These are phyloP conservation scores for Chloris gayana DNA, from an alignment of 176 grass and related monocot species.

Conservation along the genomic window DNA sequence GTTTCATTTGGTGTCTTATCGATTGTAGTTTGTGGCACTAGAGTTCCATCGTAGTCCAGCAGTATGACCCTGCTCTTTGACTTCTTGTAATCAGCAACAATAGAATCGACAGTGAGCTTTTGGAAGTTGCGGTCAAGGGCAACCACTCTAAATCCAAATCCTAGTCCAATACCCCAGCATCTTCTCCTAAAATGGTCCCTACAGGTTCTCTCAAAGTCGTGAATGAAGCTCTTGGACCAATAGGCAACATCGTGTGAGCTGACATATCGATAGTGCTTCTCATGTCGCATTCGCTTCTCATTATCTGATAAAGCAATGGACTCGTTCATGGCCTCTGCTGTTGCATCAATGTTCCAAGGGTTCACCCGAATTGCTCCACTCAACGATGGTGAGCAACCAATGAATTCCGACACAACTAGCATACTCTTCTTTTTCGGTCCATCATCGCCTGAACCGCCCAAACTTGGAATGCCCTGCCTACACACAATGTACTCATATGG, in stretches of 20 bases:
- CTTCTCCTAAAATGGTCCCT: slow-evolving; percentile 59
- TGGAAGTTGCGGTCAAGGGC: slow-evolving; percentile 58
- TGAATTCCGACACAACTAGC: slow-evolving; percentile 57
- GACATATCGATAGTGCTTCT: slow-evolving; percentile 55
- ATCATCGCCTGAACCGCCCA: slow-evolving; percentile 22
- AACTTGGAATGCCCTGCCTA: slow-evolving; percentile 52
- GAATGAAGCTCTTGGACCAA: slow-evolving; percentile 56
- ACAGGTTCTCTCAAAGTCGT: slow-evolving; percentile 53
- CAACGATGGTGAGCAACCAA: slow-evolving; percentile 56
- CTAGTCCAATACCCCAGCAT: slow-evolving; percentile 53
- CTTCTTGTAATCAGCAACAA: slow-evolving; percentile 57
- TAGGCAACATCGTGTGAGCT: slow-evolving; percentile 51
- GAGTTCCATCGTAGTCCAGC: slow-evolving; percentile 54
- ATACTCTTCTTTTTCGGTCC: slow-evolving; percentile 36
- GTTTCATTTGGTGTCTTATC: slow-evolving; percentile 43
- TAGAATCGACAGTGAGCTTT: slow-evolving; percentile 56
- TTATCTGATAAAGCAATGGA: slow-evolving; percentile 51
- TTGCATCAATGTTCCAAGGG: slow-evolving; percentile 52
- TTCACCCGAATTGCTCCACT: slow-evolving; percentile 53
- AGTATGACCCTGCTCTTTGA: slow-evolving; percentile 55
- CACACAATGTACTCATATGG: slow-evolving; percentile 74
- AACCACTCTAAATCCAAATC: slow-evolving; percentile 65
- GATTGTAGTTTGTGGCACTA: slow-evolving; percentile 53
- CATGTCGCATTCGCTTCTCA: slow-evolving; percentile 52
- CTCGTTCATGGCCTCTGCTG: slow-evolving; percentile 55